These are phyloP conservation scores for Glycine latifolia DNA, from an alignment of 306 rosid species.

Conservation along the genomic window DNA sequence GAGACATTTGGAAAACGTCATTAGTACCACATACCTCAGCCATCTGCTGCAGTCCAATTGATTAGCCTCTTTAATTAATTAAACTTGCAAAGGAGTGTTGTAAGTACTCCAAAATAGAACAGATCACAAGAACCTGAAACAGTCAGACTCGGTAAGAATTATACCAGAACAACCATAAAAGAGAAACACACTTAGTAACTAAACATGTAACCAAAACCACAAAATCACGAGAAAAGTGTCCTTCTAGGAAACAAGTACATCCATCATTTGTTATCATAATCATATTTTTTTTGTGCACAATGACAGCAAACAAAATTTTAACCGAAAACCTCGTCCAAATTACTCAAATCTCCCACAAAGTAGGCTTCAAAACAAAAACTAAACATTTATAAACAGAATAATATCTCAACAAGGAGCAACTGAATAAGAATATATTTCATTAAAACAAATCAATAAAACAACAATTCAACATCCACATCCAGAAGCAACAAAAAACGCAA, in stretches of 20 bases:
- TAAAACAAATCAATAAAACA: neutral
- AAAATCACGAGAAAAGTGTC: neutral
- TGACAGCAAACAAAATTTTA: too few relatives aligned
- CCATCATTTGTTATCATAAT: neutral
- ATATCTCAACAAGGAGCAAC: neutral
- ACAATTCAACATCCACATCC: neutral
- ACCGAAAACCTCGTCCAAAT: too few relatives aligned
- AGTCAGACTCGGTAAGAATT: neutral
- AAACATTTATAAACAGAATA: too few relatives aligned
- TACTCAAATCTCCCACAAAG: too few relatives aligned
- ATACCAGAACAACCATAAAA: neutral
- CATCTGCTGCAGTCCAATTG: conserved; percentile 49
- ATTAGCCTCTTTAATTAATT: neutral
- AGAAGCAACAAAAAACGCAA: neutral
- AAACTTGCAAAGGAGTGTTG: neutral
- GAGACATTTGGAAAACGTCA: neutral
- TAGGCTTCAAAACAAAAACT: neutral
- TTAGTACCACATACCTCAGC: conserved; percentile 68
- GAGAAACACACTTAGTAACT: neutral
- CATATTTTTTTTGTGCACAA: too few relatives aligned
- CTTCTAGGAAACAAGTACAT: neutral
- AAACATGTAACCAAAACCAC: neutral
- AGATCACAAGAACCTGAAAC: conserved; percentile 29
- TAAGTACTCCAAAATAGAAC: conserved; percentile 5
- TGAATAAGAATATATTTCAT: neutral